These are phyloP conservation scores for Epichloe hybrida DNA, from an alignment of 2,329 filamentous ascomycete genomes.

Conservation along the genomic window DNA sequence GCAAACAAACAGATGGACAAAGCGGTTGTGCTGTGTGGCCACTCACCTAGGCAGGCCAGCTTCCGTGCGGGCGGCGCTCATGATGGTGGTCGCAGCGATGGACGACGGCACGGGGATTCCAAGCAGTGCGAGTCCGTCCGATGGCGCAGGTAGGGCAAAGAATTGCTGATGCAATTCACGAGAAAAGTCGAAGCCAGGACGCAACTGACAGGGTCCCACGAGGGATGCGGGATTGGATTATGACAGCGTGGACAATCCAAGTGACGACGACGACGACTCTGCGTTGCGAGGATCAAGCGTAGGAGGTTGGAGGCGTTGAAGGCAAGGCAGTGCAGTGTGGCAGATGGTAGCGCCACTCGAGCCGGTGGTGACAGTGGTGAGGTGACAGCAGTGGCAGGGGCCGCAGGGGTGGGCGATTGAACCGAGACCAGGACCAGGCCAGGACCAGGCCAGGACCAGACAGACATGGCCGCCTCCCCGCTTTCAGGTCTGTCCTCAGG, in stretches of 20 bases:
- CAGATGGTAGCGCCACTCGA: neutral
- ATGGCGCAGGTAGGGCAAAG: neutral
- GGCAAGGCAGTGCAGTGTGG: neutral
- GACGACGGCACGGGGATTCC: neutral
- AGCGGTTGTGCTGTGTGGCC: slow-evolving; percentile 3
- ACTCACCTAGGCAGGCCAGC: slow-evolving; percentile 24
- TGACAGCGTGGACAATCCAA: slow-evolving; percentile 1
- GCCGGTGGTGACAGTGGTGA: neutral
- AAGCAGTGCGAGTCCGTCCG: neutral
- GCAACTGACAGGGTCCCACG: neutral
- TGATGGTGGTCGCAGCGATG: slow-evolving; percentile 5
- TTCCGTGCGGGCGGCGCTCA: slow-evolving; percentile 20
- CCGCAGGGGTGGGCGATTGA: too few relatives aligned
- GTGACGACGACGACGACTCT: slow-evolving; percentile 4
- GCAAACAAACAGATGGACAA: slow-evolving; percentile 1
- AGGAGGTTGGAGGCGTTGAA: slow-evolving; percentile 1
- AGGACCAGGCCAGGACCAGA: too few relatives aligned
- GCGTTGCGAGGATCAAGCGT: slow-evolving; percentile 3
- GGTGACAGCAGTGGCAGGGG: neutral
- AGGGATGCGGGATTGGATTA: slow-evolving; percentile 1
- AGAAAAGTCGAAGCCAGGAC: slow-evolving; percentile 1
- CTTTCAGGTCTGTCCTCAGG: neutral
- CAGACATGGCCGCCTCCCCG: too few relatives aligned
- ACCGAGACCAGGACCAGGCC: too few relatives aligned
- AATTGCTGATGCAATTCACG: slow-evolving; percentile 8